These are phyloP conservation scores for Cadophora malorum DNA, from an alignment of 2,329 filamentous ascomycete species.

Conservation along the genomic window DNA sequence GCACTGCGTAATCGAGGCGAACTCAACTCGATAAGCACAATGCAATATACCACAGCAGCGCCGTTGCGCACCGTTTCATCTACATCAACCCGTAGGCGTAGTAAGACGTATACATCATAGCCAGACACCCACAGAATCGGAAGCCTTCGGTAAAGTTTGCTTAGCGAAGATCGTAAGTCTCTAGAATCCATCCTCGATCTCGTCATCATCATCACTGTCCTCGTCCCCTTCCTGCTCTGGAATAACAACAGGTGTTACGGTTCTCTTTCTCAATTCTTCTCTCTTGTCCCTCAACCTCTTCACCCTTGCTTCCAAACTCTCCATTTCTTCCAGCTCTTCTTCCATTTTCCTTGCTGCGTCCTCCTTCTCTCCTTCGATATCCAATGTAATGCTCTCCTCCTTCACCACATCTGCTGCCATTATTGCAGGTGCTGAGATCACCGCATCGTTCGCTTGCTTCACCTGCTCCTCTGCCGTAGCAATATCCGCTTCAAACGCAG, in stretches of 20 bases:
- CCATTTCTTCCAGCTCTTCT: constrained; percentile 84
- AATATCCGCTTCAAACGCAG: constrained; percentile 85
- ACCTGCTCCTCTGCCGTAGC: constrained; percentile 53
- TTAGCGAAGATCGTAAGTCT: not conserved
- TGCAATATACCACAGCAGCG: too few relatives aligned
- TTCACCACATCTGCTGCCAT: constrained; percentile 67
- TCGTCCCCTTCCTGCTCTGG: not conserved
- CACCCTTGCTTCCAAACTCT: constrained; percentile 76
- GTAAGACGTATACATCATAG: too few relatives aligned
- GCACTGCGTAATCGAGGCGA: too few relatives aligned
- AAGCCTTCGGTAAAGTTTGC: too few relatives aligned
- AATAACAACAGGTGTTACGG: not conserved
- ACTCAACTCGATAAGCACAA: too few relatives aligned
- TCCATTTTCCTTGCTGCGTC: constrained; percentile 76
- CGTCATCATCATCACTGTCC: not conserved
- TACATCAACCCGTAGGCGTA: too few relatives aligned
- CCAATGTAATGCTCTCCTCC: constrained; percentile 56
- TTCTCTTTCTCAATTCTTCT: constrained; percentile 62
- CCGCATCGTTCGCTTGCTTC: constrained; percentile 52
- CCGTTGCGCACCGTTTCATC: too few relatives aligned
- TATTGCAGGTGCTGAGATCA: constrained; percentile 73
- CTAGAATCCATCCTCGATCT: constrained; percentile 5
- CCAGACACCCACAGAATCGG: too few relatives aligned
- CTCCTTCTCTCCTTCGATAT: constrained; percentile 71
- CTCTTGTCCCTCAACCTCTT: constrained; percentile 71